phyloP scores from a whole-genome alignment of 495 filamentous ascomycete genomes.

The Glonium stellatum region DNA sequence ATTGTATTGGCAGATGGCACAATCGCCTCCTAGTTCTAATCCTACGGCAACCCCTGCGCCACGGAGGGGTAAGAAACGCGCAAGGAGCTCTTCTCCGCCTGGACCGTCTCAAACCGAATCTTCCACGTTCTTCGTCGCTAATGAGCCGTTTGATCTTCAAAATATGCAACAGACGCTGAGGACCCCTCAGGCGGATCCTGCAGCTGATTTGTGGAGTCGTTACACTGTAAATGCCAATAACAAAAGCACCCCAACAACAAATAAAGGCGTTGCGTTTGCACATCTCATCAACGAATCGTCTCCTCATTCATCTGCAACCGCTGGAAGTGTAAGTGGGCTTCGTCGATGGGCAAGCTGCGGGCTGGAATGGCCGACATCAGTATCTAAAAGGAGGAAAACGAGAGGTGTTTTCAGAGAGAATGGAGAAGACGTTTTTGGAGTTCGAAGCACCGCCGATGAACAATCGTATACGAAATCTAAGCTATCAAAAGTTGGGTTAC shows the following conservation, averaged over 20 bases:
- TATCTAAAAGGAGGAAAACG: slow-evolving; percentile 47
- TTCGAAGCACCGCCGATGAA: slow-evolving; percentile 32
- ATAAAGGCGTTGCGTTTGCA: slow-evolving; percentile 27
- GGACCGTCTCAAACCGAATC: slow-evolving; percentile 57
- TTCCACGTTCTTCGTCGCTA: slow-evolving; percentile 38
- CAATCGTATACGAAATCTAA: slow-evolving; percentile 41
- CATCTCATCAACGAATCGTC: slow-evolving; percentile 35
- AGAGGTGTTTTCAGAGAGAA: slow-evolving; percentile 20
- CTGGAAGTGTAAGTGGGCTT: slow-evolving; percentile 35
- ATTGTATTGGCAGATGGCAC: slow-evolving; percentile 61
- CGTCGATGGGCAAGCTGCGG: slow-evolving; percentile 57
- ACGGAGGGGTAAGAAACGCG: slow-evolving; percentile 57
- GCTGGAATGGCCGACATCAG: slow-evolving; percentile 49
- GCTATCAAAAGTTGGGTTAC: slow-evolving; percentile 51
- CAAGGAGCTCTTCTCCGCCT: slow-evolving; percentile 73
- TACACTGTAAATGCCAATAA: slow-evolving; percentile 41
- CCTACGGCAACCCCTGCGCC: slow-evolving; percentile 43
- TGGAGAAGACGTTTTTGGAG: slow-evolving; percentile 44
- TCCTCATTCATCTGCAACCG: slow-evolving; percentile 30
- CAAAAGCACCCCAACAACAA: slow-evolving; percentile 20
- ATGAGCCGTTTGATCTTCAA: slow-evolving; percentile 45
- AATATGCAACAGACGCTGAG: slow-evolving; percentile 51
- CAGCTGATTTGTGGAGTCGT: slow-evolving; percentile 78
- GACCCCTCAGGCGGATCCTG: slow-evolving; percentile 76
- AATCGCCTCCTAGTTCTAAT: slow-evolving; percentile 39